Evolutionary conservation across 371 early-diverging fungal genomes (phyloP).

Genomic region (Actinomucor elegans): DNA sequence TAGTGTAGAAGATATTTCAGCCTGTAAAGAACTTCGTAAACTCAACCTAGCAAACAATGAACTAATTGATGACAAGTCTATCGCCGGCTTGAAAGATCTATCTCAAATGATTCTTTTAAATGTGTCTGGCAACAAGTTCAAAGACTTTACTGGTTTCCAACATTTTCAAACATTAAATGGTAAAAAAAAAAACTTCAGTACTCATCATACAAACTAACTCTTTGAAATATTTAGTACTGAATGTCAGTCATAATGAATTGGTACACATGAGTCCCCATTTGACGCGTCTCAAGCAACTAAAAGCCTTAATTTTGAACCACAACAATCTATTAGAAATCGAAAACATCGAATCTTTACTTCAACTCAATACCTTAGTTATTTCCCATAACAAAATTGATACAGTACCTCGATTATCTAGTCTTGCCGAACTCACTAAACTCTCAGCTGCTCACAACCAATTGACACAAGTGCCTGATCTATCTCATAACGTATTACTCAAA

Average conservation of each 20-base stretch:
- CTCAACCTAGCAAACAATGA: slow-evolving; percentile 70
- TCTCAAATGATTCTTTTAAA: slow-evolving; percentile 65
- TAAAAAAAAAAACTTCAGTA: slow-evolving; percentile 16
- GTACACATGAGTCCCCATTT: slow-evolving; percentile 62
- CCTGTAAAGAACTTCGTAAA: slow-evolving; percentile 64
- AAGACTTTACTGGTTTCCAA: slow-evolving; percentile 61
- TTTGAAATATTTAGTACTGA: slow-evolving; percentile 55
- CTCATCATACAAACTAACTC: neutral
- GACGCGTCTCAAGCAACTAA: slow-evolving; percentile 59
- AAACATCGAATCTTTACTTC: slow-evolving; percentile 53
- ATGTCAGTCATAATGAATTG: slow-evolving; percentile 73
- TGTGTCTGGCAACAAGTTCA: slow-evolving; percentile 65
- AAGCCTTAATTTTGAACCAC: slow-evolving; percentile 83
- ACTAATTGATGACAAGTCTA: slow-evolving; percentile 50
- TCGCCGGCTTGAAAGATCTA: slow-evolving; percentile 57
- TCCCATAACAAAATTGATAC: slow-evolving; percentile 76
- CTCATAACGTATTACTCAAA: slow-evolving; percentile 55
- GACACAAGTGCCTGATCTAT: slow-evolving; percentile 67
- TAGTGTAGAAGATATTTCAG: slow-evolving; percentile 69
- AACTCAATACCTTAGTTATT: slow-evolving; percentile 80
- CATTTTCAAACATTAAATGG: slow-evolving; percentile 62
- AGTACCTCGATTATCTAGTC: slow-evolving; percentile 54
- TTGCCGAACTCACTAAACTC: slow-evolving; percentile 69
- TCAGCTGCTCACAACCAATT: slow-evolving; percentile 77
- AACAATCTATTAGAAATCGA: slow-evolving; percentile 71